Base-by-base conservation (phyloP, 2,329 filamentous ascomycete species). In the Aspergillus sp. region DNA sequence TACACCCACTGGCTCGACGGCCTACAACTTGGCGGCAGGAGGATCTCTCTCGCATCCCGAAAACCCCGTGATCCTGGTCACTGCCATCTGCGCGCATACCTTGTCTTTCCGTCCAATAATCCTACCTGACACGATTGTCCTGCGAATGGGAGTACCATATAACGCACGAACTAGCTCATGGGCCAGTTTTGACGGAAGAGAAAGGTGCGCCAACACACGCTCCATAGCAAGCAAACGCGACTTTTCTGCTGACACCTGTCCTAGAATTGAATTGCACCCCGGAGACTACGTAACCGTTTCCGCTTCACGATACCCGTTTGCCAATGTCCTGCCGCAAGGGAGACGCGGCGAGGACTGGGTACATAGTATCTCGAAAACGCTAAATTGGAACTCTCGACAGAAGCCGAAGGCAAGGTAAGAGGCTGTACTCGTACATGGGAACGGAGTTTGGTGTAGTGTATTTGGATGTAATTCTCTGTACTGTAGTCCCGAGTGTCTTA, bases 171-270 rank as follows among this genome's bases (percentile, higher is more conserved):
- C 88, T 4, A 85, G 82, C 56, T 90, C 86, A 36, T 98, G 93
- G 91, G 93, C 90, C n/a, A 94, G 88, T 66, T 98, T 98, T 64
- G 93, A 98, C 67, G 93, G 93, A 1, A 80, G 89, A 51, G 88
- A 96, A 73, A 81, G 89, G 70, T 77, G 58, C 57, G 67, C 48
- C 4, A 19, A 41, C 8, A 7, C 1, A n/a, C 29, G 32, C 2
- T 39, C 3, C 36, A 5, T 2, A 39, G 4, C 3, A 28, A 4
- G 0, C 12, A 1, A 39, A 39, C 10, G 19, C 19, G 19, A 19
- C 19, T 19, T 19, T 19, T 19, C 19, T 8, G 36, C 36, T 56
- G 39, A 47, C 34, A 5, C 34, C 9, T 5, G 8, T 19, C 19
- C 19, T 51, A 74, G 73, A 52, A 59, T 73, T 42, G 73, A 76